Conservation (phyloP, 164 flowering plant species). For the Paratinospora sagittata region DNA sequence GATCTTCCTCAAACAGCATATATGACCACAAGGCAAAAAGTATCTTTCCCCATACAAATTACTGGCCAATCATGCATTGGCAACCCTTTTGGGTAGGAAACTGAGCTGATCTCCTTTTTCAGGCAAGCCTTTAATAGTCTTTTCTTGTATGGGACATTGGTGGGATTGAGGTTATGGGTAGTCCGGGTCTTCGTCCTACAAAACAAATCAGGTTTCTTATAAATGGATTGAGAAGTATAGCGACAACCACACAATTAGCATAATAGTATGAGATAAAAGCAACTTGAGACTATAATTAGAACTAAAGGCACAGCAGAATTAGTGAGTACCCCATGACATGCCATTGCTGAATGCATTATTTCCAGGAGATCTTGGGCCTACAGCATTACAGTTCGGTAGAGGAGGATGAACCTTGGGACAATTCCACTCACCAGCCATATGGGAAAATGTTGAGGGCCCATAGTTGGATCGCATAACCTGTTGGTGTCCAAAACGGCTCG, state of each 20-base stretch:
- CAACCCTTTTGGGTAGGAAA: conserved; percentile 12
- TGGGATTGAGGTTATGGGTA: conserved; percentile 46
- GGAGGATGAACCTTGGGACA: conserved; percentile 44
- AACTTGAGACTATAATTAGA: too few relatives aligned
- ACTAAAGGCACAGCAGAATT: not conserved
- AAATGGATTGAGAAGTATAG: not conserved
- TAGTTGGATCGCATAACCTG: conserved; percentile 44
- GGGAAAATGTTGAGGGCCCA: conserved; percentile 37
- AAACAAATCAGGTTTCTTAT: conserved; percentile 17
- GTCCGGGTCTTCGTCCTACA: conserved; percentile 64
- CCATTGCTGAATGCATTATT: conserved; percentile 38
- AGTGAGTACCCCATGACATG: conserved; percentile 62
- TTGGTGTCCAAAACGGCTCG: conserved; percentile 76
- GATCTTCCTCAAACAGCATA: conserved; percentile 23
- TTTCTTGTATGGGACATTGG: conserved; percentile 64
- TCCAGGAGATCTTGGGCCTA: conserved; percentile 58
- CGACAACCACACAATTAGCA: not conserved
- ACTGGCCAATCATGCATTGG: conserved; percentile 27
- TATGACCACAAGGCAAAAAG: conserved; percentile 21
- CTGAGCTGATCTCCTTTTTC: conserved; percentile 16
- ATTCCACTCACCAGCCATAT: conserved; percentile 45
- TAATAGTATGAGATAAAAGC: not conserved
- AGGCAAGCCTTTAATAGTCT: conserved; percentile 60
- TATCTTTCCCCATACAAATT: conserved; percentile 21
- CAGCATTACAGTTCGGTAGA: conserved; percentile 36